Percentiles rank a stretch among this genome's conserved stretches.
phyloP scores from a whole-genome alignment of 1,284 basidiomycete species.

The Naganishia sp. region DNA sequence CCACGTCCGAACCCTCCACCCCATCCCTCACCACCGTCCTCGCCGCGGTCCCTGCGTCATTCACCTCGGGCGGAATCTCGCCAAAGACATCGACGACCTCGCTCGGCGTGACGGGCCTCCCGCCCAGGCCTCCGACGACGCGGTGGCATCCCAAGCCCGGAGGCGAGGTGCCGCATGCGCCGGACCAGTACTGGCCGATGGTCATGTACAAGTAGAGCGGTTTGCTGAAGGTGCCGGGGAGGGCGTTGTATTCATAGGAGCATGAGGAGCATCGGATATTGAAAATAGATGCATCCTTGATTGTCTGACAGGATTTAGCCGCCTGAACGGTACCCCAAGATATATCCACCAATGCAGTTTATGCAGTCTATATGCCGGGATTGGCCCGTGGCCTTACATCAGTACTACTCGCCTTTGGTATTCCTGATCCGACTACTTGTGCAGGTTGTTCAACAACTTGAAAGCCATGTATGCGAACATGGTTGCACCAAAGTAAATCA shows the following conservation, averaged over 20 bases:
- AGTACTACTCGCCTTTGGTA: not conserved
- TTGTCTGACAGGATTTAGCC: not conserved
- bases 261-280: constrained; percentile 3
- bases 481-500: constrained; percentile 63
- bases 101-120: constrained; percentile 61
- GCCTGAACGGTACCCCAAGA: too few species aligned
- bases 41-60: constrained; percentile 65
- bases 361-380: constrained; percentile 10
- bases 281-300: not conserved
- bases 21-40: constrained; percentile 61
- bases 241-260: constrained; percentile 21
- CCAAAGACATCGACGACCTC: constrained; percentile 55
- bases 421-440: constrained; percentile 39
- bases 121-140: constrained; percentile 64
- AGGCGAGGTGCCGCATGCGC: constrained; percentile 72
- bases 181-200: constrained; percentile 82
- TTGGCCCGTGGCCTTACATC: not conserved
- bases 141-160: constrained; percentile 71
- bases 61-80: constrained; percentile 58
- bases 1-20: constrained; percentile 52
- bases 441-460: constrained; percentile 56
- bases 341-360: not conserved
- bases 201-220: constrained; percentile 67
- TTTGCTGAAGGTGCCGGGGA: not conserved
- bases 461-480: constrained; percentile 63